Evolutionary conservation across 139 green algal species (phyloP).

Genomic region (Coelastrella sp.): DNA sequence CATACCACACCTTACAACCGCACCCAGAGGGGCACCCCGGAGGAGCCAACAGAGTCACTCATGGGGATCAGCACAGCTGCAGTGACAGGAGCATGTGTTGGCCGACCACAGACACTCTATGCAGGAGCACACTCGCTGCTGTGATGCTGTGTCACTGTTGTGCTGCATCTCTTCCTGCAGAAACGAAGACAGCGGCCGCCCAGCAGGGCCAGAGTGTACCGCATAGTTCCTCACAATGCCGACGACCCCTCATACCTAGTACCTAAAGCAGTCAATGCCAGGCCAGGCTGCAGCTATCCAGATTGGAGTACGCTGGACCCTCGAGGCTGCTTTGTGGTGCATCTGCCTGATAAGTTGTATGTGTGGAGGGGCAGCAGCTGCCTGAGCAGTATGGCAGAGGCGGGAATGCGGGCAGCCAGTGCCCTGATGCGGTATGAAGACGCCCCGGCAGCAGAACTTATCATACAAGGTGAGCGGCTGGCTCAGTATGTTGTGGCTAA

Average conservation of each 20-base stretch:
- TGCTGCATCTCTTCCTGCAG: conserved; percentile 10
- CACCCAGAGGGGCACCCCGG: too few relatives aligned
- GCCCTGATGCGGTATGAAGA: conserved; percentile 70
- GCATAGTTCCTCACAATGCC: conserved; percentile 78
- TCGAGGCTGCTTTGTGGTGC: conserved; percentile 53
- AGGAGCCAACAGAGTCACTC: too few relatives aligned
- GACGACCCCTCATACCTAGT: conserved; percentile 72
- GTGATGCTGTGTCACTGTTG: not conserved
- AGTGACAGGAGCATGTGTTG: too few relatives aligned
- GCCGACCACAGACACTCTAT: too few relatives aligned
- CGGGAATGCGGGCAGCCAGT: conserved; percentile 56
- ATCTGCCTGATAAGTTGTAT: conserved; percentile 58
- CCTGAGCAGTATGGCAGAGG: conserved; percentile 46
- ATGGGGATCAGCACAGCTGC: too few relatives aligned
- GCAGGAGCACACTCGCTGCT: too few relatives aligned
- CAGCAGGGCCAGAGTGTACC: conserved; percentile 69
- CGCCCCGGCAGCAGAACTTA: conserved; percentile 43
- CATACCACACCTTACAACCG: not conserved
- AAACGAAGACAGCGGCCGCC: conserved; percentile 43
- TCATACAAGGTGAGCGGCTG: conserved; percentile 59
- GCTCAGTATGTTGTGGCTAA: not conserved
- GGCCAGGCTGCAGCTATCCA: conserved; percentile 25
- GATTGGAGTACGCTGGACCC: conserved; percentile 9
- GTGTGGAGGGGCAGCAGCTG: conserved; percentile 60
- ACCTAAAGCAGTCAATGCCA: conserved; percentile 42